These are phyloP conservation scores for Auricularia heimuer DNA, from an alignment of 768 basidiomycete genomes.

Conservation along the genomic window DNA sequence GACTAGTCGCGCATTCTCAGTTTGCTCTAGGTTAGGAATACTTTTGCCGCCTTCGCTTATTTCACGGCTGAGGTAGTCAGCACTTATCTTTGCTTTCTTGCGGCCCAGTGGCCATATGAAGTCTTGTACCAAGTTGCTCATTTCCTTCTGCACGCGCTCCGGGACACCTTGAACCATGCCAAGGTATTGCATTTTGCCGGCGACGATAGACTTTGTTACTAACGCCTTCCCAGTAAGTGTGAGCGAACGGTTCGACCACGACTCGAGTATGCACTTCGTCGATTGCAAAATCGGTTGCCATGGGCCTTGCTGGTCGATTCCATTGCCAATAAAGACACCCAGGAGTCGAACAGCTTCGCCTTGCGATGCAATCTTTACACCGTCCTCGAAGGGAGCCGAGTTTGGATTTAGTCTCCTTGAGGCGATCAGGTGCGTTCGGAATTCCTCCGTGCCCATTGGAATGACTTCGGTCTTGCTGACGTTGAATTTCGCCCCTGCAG, in stretches of 20 bases:
- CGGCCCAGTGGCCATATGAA: neutral
- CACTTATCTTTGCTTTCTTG: neutral
- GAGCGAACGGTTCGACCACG: constrained; percentile 1
- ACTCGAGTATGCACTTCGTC: neutral
- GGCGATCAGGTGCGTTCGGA: neutral
- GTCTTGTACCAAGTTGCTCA: neutral
- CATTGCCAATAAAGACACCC: constrained; percentile 8
- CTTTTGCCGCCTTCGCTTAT: neutral
- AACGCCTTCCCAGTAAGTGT: neutral
- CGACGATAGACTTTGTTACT: neutral
- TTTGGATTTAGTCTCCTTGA: neutral
- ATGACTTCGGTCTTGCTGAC: neutral
- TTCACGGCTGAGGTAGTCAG: neutral
- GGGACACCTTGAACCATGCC: neutral
- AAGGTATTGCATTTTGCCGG: neutral
- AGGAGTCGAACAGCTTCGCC: constrained; percentile 6
- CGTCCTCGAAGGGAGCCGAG: neutral
- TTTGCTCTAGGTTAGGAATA: neutral
- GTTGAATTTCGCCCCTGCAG: neutral
- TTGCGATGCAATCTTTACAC: constrained; percentile 6
- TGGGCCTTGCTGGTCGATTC: neutral
- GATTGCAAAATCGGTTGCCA: constrained; percentile 8
- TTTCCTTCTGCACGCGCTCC: neutral
- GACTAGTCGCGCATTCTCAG: neutral
- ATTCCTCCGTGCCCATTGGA: neutral